Base-by-base conservation (phyloP, 1,284 basidiomycete species). In the Ceratobasidium sp. region DNA sequence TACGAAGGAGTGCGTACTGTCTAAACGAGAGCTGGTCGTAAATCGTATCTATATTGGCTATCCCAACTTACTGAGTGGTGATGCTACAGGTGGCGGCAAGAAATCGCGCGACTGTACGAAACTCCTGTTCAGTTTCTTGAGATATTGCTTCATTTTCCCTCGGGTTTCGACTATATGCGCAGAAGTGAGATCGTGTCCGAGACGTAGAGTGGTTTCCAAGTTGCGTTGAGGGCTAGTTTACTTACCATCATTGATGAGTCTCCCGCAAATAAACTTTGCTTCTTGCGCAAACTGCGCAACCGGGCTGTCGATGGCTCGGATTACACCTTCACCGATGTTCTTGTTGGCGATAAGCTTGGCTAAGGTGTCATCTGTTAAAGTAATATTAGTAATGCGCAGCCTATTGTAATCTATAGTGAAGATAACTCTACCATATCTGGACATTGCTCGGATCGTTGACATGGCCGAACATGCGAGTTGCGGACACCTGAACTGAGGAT, bases 271-370 rank as follows among this genome's bases (percentile, higher is more conserved):
- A 17, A 61, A 17, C 40, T 38, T 61, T 10, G 59, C 28, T 40
- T 61, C 59, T 33, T 40, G 59, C 3, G 28, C 59, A 20, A 61
- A 40, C 28, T 61, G 59, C 5, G 33, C 17, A 7, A 40, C 59
- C 12, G 59, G 28, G 28, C 59, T 61, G 38, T 20, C 40, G 38
- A 33, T 13, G 4, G 59, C 59, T 17, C 59, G 59, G 1, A 33
- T 33, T 28, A 61, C 59, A 17, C 59, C 59, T 17, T 61, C 59
- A 7, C 59, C 59, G 38, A 61, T 61, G 28, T 40, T 61, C 40
- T 33, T 33, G 28, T 61, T 38, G 12, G 33, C 10, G 17, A 61
- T 61, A 33, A 61, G 40, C 28, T 33, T 61, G 26, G 59, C 10
- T 10, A 61, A 17, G 2, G 28, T 33, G n/a, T 61, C 59, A 12